Evolutionary conservation across 176 grass and related monocot species (phyloP), one percentile per base, ranked within the genome.

Genomic region (Tillandsia fasciculata): DNA sequence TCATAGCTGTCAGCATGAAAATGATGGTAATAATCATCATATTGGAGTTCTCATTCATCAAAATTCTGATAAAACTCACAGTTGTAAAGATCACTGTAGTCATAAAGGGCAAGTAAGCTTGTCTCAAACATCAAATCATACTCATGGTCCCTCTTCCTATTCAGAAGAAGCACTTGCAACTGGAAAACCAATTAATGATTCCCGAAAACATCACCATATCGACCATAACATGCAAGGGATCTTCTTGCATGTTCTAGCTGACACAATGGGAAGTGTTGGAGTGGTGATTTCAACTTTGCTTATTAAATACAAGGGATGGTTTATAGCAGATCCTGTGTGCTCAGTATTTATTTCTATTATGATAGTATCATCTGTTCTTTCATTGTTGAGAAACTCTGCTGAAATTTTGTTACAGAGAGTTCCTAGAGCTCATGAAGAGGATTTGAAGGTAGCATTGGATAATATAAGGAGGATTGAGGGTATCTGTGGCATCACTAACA

Each of bases 151-250:
- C 17, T 48, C 49, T 49, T 61, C 33, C 2, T 64, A 11, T 27
- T 52, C 63, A 66, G 50, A 64, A 20, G 74, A 78, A 70, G 65
- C 17, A 26, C 59, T 70, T 61, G 51, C 69, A 71, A 71, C 51
- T 20, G 53, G 71, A 74, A 73, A 76, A 74, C 17, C 28, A 71
- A 22, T 33, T 58, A 77, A 17, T 10, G 79, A 81, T 70, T 79
- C 66, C 2, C 72, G 66, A 70, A 84, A 82, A 0, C 70, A 64
- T 23, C 83, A n/a, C 71, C 93, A 92, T 79, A 76, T 92, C 49
- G 93, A 97, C 51, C 89, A 97, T 66, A 97, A 97, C 72, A 97
- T 97, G 89, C 84, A 97, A 78, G 89, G 93, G 48, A 97, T 97
- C 58, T 97, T 97, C 83, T 89, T 97, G 78, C 93, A 97, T 87